Evolutionary conservation across 805 yeast genomes (phyloP).

Genomic region (Blastobotrys muscicola): DNA sequence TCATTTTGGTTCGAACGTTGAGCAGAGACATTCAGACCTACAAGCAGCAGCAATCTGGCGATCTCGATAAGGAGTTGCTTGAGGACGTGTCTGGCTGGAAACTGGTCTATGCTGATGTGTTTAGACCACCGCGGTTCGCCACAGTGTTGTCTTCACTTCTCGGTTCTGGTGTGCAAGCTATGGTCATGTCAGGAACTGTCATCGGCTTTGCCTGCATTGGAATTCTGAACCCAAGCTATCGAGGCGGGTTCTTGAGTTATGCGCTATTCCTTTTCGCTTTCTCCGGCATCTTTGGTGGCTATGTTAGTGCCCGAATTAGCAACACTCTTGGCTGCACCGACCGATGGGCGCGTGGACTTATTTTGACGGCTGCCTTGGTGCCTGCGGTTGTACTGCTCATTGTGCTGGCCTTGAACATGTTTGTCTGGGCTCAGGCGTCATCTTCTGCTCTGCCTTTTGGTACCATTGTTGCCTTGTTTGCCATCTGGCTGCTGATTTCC

Average conservation of each 20-base stretch:
- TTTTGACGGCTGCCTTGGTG: slow-evolving; percentile 23
- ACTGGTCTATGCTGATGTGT: slow-evolving; percentile 43
- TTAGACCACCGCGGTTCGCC: slow-evolving; percentile 41
- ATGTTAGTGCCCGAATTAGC: slow-evolving; percentile 53
- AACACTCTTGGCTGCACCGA: slow-evolving; percentile 40
- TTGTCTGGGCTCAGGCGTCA: slow-evolving; percentile 70
- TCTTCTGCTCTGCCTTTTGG: slow-evolving; percentile 73
- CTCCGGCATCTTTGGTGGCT: slow-evolving; percentile 72
- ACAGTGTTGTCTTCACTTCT: slow-evolving; percentile 45
- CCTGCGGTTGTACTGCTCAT: slow-evolving; percentile 37
- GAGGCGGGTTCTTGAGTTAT: slow-evolving; percentile 57
- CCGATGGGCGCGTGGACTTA: slow-evolving; percentile 24
- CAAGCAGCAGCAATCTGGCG: slow-evolving; percentile 19
- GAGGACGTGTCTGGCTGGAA: slow-evolving; percentile 39
- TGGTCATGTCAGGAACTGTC: slow-evolving; percentile 53
- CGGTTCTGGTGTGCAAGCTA: slow-evolving; percentile 68
- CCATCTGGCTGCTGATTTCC: slow-evolving; percentile 54
- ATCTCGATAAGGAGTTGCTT: slow-evolving; percentile 16
- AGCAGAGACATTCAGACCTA: slow-evolving; percentile 38
- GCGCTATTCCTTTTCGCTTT: slow-evolving; percentile 50
- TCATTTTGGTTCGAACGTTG: slow-evolving; percentile 49
- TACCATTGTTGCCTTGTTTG: slow-evolving; percentile 51
- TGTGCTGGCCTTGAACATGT: slow-evolving; percentile 48
- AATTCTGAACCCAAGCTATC: slow-evolving; percentile 51
- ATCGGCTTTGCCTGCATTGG: slow-evolving; percentile 45